Evolutionary conservation across 1,139 yeast species (phyloP).

Genomic region (Taiozyma sp.): DNA sequence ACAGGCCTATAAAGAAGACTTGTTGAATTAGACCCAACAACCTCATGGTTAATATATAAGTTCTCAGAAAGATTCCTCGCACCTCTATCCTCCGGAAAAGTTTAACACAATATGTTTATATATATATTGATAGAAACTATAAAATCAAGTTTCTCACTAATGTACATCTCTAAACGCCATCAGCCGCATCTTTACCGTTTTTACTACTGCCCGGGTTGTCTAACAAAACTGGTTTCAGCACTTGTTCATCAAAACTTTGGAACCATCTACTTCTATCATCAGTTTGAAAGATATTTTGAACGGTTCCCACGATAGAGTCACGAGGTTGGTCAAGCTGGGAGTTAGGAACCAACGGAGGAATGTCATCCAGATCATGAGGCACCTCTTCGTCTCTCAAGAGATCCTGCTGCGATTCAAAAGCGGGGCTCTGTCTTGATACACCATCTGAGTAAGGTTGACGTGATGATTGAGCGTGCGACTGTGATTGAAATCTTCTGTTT

Average conservation of each 20-base stretch:
- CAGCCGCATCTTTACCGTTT: conserved; percentile 9
- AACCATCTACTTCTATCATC: conserved; percentile 71
- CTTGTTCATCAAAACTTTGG: conserved; percentile 87
- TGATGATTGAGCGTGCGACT: not conserved
- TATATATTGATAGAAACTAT: not conserved
- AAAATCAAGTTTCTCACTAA: not conserved
- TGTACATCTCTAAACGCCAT: conserved; percentile 1
- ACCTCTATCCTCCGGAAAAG: not conserved
- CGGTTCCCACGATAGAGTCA: conserved; percentile 17
- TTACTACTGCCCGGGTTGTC: conserved; percentile 37
- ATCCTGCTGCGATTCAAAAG: conserved; percentile 14
- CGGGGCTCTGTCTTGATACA: conserved; percentile 17
- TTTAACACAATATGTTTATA: not conserved
- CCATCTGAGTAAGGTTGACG: conserved; percentile 24
- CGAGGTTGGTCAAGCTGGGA: conserved; percentile 1
- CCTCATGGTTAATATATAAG: not conserved
- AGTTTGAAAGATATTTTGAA: conserved; percentile 22
- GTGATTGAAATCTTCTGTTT: conserved; percentile 31
- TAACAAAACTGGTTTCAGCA: conserved; percentile 89
- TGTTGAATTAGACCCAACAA: not conserved
- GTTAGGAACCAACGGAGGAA: conserved; percentile 23
- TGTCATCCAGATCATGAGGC: conserved; percentile 23
- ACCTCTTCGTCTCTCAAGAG: conserved; percentile 24
- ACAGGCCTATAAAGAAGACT: conserved; percentile 39
- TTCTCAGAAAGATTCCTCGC: not conserved